Evolutionary conservation across 2,329 filamentous ascomycete species (phyloP).

Genomic region (Escovopsis sp.): DNA sequence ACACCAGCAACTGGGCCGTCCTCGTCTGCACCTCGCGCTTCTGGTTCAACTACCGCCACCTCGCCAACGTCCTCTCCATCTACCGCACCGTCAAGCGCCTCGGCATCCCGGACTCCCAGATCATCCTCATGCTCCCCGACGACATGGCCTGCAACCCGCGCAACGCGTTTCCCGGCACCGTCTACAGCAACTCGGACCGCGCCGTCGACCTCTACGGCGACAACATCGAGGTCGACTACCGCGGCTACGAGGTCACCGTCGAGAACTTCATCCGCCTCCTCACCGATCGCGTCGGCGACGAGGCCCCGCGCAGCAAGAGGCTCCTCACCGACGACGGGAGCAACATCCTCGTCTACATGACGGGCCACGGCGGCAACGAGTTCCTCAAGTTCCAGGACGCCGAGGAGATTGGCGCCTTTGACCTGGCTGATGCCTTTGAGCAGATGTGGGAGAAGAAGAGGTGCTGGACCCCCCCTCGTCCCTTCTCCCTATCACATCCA

Average conservation of each 20-base stretch:
- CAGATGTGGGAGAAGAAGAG: constrained; percentile 99
- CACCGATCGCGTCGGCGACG: constrained; percentile 85
- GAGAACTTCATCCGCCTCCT: constrained; percentile 95
- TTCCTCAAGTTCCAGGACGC: constrained; percentile 98
- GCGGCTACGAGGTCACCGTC: constrained; percentile 95
- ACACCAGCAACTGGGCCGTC: constrained; percentile 98
- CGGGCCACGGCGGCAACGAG: constrained; percentile 91
- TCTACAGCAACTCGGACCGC: constrained; percentile 95
- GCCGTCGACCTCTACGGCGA: constrained; percentile 93
- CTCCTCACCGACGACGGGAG: constrained; percentile 87
- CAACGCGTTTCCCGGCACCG: constrained; percentile 92
- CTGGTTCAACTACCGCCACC: constrained; percentile 99
- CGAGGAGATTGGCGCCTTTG: constrained; percentile 92
- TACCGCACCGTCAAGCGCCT: constrained; percentile 97
- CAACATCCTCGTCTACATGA: constrained; percentile 99
- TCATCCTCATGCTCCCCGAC: constrained; percentile 99
- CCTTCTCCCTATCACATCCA: too few relatives aligned
- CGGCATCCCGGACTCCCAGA: constrained; percentile 94
- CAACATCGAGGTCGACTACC: constrained; percentile 97
- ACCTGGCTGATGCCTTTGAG: constrained; percentile 91
- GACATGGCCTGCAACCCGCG: constrained; percentile 99
- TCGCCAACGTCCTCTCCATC: constrained; percentile 92
- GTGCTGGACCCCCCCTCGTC: too few relatives aligned
- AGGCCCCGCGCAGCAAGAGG: constrained; percentile 89
- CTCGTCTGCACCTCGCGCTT: constrained; percentile 97